phyloP scores from a whole-genome alignment of 345 rosid genomes.

The Citrus mangshanensis region DNA sequence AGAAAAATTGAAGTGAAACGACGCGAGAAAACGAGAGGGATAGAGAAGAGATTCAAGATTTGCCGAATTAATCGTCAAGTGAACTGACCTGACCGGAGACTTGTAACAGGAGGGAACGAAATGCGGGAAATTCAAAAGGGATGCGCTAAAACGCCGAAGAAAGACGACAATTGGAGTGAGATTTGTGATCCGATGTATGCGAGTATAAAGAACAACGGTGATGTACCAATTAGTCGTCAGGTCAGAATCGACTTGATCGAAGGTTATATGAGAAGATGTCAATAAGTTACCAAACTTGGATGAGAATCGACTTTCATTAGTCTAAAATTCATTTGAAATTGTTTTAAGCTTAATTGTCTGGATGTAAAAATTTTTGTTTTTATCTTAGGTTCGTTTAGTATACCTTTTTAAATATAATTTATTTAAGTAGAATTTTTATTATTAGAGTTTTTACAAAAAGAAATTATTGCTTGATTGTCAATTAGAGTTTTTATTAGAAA shows the following conservation, averaged over 20 bases:
- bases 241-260: too few relatives aligned
- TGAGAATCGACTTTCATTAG: not conserved
- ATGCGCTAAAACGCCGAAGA: not conserved
- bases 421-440: too few relatives aligned
- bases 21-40: not conserved
- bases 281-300: too few relatives aligned
- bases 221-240: not conserved
- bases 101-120: not conserved
- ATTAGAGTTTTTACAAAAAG: too few relatives aligned
- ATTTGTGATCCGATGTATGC: not conserved
- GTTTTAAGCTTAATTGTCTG: too few relatives aligned
- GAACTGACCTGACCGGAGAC: not conserved
- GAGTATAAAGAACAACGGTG: too few relatives aligned
- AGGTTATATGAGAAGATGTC: not conserved
- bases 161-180: not conserved
- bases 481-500: too few relatives aligned
- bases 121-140: constrained; percentile 5
- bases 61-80: not conserved
- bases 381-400: too few relatives aligned
- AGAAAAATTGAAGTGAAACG: not conserved
- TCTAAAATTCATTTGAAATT: too few relatives aligned
- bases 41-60: not conserved
- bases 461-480: too few relatives aligned
- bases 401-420: too few relatives aligned
- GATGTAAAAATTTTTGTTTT: too few relatives aligned